Evolutionary conservation across 164 flowering plant genomes (phyloP), one percentile per base, ranked within the genome.

Genomic region (Sedum album): DNA sequence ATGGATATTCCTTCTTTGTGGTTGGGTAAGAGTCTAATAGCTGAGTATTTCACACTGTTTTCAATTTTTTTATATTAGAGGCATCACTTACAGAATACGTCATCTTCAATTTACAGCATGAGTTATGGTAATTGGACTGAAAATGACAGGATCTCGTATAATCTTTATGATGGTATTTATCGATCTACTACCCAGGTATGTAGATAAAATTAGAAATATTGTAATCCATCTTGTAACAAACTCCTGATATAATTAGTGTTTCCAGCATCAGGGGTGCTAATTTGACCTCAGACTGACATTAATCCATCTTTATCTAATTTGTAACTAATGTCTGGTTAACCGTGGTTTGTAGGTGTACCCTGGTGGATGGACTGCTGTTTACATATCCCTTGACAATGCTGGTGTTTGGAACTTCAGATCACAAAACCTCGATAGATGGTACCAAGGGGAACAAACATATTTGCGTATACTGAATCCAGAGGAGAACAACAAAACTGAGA

Each of bases 111-210:
- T 11, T 0, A 51, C 84, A 93, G 98, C 73, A 88, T 93, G 93
- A 92, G 81, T 66, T 86, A 72, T 77, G 97, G 98, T 26, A 73
- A 82, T 4, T 93, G 98, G 98, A 81, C 96, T 13, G 84, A 90
- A 51, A 76, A 82, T 62, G 83, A 77, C 64, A 81, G 91, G 71
- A 78, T 80, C 21, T 72, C 80, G 13, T 93, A 93, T 60, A 93
- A 93, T 68, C 86, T 78, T 55, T 90, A 87, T 88, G 96, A 93
- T 85, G 98, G 91, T 21, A 80, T 93, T 74, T 76, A 85, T 71
- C 89, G 97, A 70, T 69, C 82, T 73, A 89, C 97, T 23, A 71
- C 68, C 2, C 97, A 93, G 98, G 98, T 93, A 76, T 46, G 74
- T 60, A 33, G 28, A 21, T 51, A 1, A 21, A n/a, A n/a, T 51